Evolutionary conservation across 441 rosid species (phyloP).

Genomic region (Mallotus japonicus): DNA sequence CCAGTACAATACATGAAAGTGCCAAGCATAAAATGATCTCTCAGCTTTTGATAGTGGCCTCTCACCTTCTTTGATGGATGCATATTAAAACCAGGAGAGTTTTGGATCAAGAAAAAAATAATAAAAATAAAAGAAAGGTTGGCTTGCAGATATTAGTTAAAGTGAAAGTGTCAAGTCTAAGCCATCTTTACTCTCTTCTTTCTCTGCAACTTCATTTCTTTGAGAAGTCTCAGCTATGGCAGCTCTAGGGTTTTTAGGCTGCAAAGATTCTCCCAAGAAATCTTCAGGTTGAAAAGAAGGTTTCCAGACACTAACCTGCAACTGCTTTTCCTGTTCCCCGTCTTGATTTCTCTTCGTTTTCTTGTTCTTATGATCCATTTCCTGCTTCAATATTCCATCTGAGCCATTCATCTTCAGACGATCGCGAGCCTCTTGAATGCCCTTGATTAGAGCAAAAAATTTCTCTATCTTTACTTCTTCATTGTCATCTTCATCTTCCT

Average conservation of each 20-base stretch:
- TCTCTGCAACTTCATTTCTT: background rate
- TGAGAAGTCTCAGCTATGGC: background rate
- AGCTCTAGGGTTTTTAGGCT: background rate
- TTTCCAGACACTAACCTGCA: slow-evolving; percentile 27
- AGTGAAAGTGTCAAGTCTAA: slow-evolving; percentile 33
- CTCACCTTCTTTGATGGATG: background rate
- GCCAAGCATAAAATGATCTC: background rate
- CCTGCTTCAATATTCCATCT: background rate
- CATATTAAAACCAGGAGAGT: background rate
- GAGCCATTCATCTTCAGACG: slow-evolving; percentile 19
- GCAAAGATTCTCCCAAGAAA: slow-evolving; percentile 22
- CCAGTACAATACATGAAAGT: slow-evolving; percentile 6
- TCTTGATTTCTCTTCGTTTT: slow-evolving; percentile 13
- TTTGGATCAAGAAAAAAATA: background rate
- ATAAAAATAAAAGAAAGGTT: background rate
- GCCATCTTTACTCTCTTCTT: slow-evolving; percentile 15
- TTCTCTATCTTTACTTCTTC: slow-evolving; percentile 38
- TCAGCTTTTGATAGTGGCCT: background rate
- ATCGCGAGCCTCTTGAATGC: slow-evolving; percentile 31
- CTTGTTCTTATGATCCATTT: background rate
- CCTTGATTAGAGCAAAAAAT: slow-evolving; percentile 32
- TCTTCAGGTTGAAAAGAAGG: slow-evolving; percentile 41
- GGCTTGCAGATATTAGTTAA: background rate
- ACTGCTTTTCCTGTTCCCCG: background rate
- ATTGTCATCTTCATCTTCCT: slow-evolving; percentile 17